Conservation (phyloP, 305 asterid genomes). For the Rubia balearica region DNA sequence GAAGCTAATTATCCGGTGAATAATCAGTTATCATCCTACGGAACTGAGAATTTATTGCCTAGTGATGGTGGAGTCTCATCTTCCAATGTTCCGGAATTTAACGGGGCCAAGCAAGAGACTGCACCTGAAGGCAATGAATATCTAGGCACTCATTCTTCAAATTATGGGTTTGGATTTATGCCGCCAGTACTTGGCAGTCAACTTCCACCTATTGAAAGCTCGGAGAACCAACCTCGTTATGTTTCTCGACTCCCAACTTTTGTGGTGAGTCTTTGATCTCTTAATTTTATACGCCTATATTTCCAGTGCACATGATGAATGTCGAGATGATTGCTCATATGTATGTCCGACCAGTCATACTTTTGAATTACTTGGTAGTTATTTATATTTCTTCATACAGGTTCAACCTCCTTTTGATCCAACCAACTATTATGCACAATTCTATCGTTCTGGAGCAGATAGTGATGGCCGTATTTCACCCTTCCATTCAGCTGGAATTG, state of each 20-base stretch:
- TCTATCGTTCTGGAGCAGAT: constrained; percentile 62
- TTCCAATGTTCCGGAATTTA: constrained; percentile 37
- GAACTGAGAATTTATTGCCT: constrained; percentile 33
- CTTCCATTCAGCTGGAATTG: constrained; percentile 53
- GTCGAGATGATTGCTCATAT: background rate
- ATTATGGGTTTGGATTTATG: constrained; percentile 49
- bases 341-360: background rate
- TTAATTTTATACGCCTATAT: background rate
- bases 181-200: constrained; percentile 61
- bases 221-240: constrained; percentile 66
- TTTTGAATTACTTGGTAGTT: constrained; percentile 7
- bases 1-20: constrained; percentile 45
- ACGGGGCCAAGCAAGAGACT: constrained; percentile 51
- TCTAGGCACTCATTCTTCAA: constrained; percentile 45
- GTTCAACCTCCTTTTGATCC: constrained; percentile 82
- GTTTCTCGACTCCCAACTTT: constrained; percentile 58
- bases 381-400: constrained; percentile 31
- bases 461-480: constrained; percentile 83
- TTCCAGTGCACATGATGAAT: constrained; percentile 12
- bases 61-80: constrained; percentile 52
- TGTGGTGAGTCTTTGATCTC: constrained; percentile 41
- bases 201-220: constrained; percentile 55
- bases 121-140: constrained; percentile 48
- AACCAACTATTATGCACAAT: constrained; percentile 67
- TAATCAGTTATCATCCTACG: constrained; percentile 44